A percentile compares a stretch with the other conserved stretches of the same genome.
Conservation (phyloP, 805 yeast species). For the Groenewaldozyma salmanticensis region DNA sequence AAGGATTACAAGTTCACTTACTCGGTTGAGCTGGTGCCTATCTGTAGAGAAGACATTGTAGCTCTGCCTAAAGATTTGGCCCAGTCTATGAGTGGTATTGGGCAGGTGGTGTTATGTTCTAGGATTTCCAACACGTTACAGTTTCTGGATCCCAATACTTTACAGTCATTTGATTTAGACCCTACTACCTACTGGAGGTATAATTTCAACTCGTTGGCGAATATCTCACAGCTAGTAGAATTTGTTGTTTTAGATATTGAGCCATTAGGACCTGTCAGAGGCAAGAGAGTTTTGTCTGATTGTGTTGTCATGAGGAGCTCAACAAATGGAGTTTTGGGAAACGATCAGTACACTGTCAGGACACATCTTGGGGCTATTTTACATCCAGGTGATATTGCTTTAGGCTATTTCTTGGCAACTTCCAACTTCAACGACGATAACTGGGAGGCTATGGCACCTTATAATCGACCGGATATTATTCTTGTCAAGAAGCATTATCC, state of each 20-base stretch:
- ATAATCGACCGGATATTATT: constrained; percentile 73
- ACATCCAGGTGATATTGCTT: constrained; percentile 87
- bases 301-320: constrained; percentile 81
- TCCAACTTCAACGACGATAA: constrained; percentile 74
- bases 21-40: constrained; percentile 90
- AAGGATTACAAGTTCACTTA: constrained; percentile 83
- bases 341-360: constrained; percentile 64
- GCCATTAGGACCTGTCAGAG: constrained; percentile 47
- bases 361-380: constrained; percentile 84
- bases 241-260: constrained; percentile 90
- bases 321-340: constrained; percentile 41
- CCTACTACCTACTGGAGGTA: constrained; percentile 70
- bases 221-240: constrained; percentile 63
- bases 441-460: constrained; percentile 47
- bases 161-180: constrained; percentile 66
- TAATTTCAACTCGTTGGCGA: constrained; percentile 67
- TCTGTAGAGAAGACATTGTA: constrained; percentile 94
- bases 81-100: constrained; percentile 59
- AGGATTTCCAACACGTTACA: constrained; percentile 76
- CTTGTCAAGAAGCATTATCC: constrained; percentile 81
- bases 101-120: constrained; percentile 75
- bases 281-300: constrained; percentile 79
- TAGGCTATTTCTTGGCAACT: constrained; percentile 77
- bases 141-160: constrained; percentile 74
- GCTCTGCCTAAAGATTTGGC: constrained; percentile 86